Evolutionary conservation across 441 rosid genomes (phyloP).

Genomic region (Pelargonium australe): DNA sequence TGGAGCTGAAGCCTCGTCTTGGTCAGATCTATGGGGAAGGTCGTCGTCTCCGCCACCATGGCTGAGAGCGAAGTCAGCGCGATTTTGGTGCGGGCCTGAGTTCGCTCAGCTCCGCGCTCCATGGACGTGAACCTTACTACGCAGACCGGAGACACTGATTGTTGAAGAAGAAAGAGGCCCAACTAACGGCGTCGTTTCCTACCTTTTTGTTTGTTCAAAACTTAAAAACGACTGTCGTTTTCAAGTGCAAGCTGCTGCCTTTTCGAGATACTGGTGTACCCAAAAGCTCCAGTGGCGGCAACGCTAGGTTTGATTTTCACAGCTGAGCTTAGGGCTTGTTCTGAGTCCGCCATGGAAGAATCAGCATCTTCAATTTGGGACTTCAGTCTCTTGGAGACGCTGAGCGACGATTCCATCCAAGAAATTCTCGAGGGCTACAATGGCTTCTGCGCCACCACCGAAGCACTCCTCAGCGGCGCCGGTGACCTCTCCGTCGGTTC

Average conservation of each 20-base stretch:
- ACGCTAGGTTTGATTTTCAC: neutral
- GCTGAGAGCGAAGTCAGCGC: slow-evolving; percentile 68
- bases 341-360: slow-evolving; percentile 33
- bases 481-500: slow-evolving; percentile 35
- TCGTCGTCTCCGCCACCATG: slow-evolving; percentile 70
- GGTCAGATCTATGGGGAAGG: slow-evolving; percentile 73
- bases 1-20: slow-evolving; percentile 87
- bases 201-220: no score
- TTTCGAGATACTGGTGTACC: neutral
- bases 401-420: slow-evolving; percentile 41
- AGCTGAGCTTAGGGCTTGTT: neutral
- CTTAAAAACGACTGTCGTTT: neutral
- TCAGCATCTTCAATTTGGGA: slow-evolving; percentile 34
- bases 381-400: slow-evolving; percentile 44
- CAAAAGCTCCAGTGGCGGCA: slow-evolving; percentile 4
- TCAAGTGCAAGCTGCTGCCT: neutral
- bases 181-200: neutral
- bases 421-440: slow-evolving; percentile 52
- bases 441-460: slow-evolving; percentile 51
- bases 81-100: slow-evolving; percentile 33
- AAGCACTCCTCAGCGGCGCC: slow-evolving; percentile 44
- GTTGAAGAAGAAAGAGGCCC: neutral
- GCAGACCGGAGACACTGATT: neutral
- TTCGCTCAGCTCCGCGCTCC: neutral
- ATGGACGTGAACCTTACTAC: neutral